A percentile compares a stretch with the other conserved stretches of the same genome.
These are phyloP conservation scores for Ogataea pini DNA, from an alignment of 805 yeast species.

Conservation along the genomic window DNA sequence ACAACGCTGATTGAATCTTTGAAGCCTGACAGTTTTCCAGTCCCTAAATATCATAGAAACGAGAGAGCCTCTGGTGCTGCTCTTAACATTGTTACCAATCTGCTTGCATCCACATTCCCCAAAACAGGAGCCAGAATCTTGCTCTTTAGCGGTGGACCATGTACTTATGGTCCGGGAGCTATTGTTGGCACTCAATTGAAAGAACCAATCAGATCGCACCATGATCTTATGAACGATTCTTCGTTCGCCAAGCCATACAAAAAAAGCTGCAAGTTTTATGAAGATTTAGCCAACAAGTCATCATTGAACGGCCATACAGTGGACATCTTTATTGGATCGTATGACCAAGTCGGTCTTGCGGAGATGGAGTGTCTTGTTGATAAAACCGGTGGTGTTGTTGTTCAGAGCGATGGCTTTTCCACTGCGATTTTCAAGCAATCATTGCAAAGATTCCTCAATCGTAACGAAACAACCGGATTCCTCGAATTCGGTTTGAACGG, in stretches of 20 bases:
- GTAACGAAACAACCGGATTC: slow-evolving; percentile 36
- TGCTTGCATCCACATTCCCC: slow-evolving; percentile 41
- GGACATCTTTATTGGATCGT: slow-evolving; percentile 62
- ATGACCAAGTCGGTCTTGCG: slow-evolving; percentile 66
- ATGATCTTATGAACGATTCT: slow-evolving; percentile 52
- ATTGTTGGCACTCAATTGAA: slow-evolving; percentile 57
- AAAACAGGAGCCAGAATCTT: slow-evolving; percentile 56
- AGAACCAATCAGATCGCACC: slow-evolving; percentile 68
- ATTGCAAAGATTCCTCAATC: slow-evolving; percentile 50
- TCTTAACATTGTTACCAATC: slow-evolving; percentile 45
- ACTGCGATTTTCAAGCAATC: slow-evolving; percentile 72
- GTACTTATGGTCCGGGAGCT: slow-evolving; percentile 65
- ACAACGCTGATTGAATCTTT: slow-evolving; percentile 50
- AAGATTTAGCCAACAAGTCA: slow-evolving; percentile 47
- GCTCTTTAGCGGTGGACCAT: slow-evolving; percentile 62
- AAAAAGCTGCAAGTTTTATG: slow-evolving; percentile 49
- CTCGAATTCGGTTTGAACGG: slow-evolving; percentile 59
- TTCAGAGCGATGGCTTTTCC: slow-evolving; percentile 63
- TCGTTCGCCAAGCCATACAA: slow-evolving; percentile 41
- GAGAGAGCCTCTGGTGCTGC: slow-evolving; percentile 63
- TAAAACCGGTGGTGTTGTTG: slow-evolving; percentile 63
- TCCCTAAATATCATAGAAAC: slow-evolving; percentile 45
- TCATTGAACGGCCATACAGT: slow-evolving; percentile 54
- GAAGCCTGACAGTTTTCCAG: slow-evolving; percentile 50
- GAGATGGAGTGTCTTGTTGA: slow-evolving; percentile 63